Evolutionary conservation across 2,329 filamentous ascomycete species (phyloP), one percentile per base, ranked within the genome.

Genomic region (Botrytis paeoniae): DNA sequence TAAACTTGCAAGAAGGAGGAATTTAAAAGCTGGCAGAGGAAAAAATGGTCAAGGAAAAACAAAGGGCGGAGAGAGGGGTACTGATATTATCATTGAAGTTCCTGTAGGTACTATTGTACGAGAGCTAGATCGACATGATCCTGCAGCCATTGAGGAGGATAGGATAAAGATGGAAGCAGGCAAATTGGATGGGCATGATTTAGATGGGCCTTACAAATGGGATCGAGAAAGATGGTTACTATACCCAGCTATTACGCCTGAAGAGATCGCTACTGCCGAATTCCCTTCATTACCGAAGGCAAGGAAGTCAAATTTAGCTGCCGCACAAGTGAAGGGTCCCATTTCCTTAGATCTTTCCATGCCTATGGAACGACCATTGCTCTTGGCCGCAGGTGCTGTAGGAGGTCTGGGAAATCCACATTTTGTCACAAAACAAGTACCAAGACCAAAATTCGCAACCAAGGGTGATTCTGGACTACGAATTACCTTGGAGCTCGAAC

Each of bases 351-450:
- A 95, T 80, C 85, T 95, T 20, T 91, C 90, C 66, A 86, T 89
- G 66, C 93, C 93, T 0, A 97, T 96, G 83, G 89, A 93, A 8
- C 88, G 89, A 64, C 96, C 96, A 0, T 90, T 98, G 76, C 85
- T 99, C 37, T 88, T 99, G 18, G 93, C 94, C 1, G 92, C 93
- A 0, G 96, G 96, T 12, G 95, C 94, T 8, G 88, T 97, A 74
- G 96, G 96, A 14, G 96, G 96, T 0, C 83, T 98, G 12, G 96
- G 96, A 18, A 99, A 99, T 80, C 93, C 96, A 8, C 94, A 98
- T 81, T 99, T 98, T 80, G 89, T 93, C 45, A 92, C 93, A 7
- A 91, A 91, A 71, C 87, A 90, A n/a, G 87, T 89, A 68, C 88
- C 89, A 5, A 88, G 92, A 60, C 96, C 96, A 0, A 91, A 95